Evolutionary conservation across 345 rosid genomes (phyloP), one percentile per base, ranked within the genome.

Genomic region (Hirschfeldia incana): DNA sequence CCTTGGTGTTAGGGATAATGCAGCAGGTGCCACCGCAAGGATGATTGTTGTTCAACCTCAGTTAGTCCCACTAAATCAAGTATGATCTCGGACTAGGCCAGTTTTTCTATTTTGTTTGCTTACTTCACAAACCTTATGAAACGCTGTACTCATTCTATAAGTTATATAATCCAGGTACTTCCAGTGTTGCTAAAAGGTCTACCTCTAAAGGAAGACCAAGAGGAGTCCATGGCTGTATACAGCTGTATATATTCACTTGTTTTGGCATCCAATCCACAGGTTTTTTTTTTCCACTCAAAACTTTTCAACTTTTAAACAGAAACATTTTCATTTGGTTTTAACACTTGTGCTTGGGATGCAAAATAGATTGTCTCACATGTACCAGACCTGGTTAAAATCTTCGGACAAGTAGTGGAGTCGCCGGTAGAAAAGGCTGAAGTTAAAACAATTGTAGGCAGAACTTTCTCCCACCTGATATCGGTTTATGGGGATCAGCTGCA

Each of bases 1-100:
- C 84, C 86, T 84, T 85, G 99, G 92, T 8, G 99, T 96, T 65
- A 84, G 97, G 81, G 99, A 96, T 85, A 96, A 96, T 84, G 98
- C 98, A 61, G 97, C 98, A 42, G 99, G 99, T 86, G 99, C 98
- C 9, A 87, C 91, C 61, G 98, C 99, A 77, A 92, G 98, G 87
- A 93, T 96, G 99, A 92, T 96, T 85, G 83, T 89, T 88, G 91
- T 84, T 78, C 87, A 96, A 65, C 97, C 98, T 1, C 91, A 93
- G 72, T 78, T 90, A 62, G 82, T 96, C 69, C 99, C 99, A 42
- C 84, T 96, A 82, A 90, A 88, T 81, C 97, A 96, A 92, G 98
- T 95, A 74, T 69, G 65, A 76, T 66, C 78, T 51, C 59, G 65
- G 59, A 42, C 42, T 69, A 53, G 32, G 27, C 67, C 46, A 39